Conservation (phyloP, 148 eudicot species). For the Camellia lanceoleosa region DNA sequence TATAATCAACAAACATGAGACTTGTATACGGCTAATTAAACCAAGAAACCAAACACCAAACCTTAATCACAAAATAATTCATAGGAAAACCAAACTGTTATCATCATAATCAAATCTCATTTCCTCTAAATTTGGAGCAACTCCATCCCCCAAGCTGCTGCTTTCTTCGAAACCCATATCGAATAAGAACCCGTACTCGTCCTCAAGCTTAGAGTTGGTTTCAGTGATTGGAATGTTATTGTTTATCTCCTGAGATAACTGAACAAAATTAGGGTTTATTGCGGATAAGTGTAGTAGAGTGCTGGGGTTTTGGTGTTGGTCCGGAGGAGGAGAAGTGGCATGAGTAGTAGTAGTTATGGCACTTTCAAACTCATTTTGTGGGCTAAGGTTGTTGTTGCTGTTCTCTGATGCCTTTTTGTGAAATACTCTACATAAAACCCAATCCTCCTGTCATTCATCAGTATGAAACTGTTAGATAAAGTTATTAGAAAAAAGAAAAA, state of each 20-base stretch:
- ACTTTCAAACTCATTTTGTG: conserved; percentile 14
- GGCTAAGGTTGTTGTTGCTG: conserved; percentile 14
- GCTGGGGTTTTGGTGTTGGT: conserved; percentile 26
- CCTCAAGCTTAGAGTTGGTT: conserved; percentile 24
- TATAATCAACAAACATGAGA: background rate
- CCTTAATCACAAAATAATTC: conserved; percentile 2
- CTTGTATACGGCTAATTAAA: background rate
- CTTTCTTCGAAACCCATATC: conserved; percentile 45
- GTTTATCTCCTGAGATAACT: conserved; percentile 15
- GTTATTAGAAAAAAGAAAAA: too few species aligned
- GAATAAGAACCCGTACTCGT: conserved; percentile 39
- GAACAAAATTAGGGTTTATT: conserved; percentile 31
- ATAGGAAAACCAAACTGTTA: conserved; percentile 2
- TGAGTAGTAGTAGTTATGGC: background rate
- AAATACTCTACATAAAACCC: conserved; percentile 46
- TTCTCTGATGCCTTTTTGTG: conserved; percentile 25
- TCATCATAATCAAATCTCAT: conserved; percentile 46
- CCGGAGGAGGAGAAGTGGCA: conserved; percentile 29
- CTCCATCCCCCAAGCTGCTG: conserved; percentile 23
- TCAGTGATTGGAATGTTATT: background rate
- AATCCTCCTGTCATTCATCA: conserved; percentile 34
- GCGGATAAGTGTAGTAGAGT: background rate
- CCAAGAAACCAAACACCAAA: background rate
- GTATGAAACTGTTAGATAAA: background rate
- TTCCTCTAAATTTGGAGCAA: conserved; percentile 31